Evolutionary conservation across 1,139 yeast species (phyloP), one percentile per base, ranked within the genome.

Genomic region (Lodderomyces margitis): DNA sequence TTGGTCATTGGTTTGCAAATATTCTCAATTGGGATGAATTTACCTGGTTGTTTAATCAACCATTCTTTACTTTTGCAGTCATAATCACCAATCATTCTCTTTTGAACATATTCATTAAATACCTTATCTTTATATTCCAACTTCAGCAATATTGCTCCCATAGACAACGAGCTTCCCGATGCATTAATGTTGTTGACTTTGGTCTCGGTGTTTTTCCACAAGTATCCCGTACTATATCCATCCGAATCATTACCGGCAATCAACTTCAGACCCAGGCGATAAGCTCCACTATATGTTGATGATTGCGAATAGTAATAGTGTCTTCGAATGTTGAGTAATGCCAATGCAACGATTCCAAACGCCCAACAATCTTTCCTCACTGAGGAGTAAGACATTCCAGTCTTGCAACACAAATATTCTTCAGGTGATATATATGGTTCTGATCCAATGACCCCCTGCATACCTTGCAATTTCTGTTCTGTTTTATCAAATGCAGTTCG

Each of bases 351-450:
- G 1, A 83, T 70, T 37, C 88, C 91, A 37, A 80, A 61, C 5
- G 87, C 80, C 89, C 89, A 83, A 44, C 79, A 72, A 56, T 83
- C 91, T 38, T 81, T 84, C 35, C 72, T 64, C 45, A 81, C 57
- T 19, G 85, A 78, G 42, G 83, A 84, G 25, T 34, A 37, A 14
- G 56, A 58, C 11, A 47, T 25, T 11, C 40, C 43, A 4, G 41
- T 32, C 20, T 39, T 36, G 8, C 23, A 10, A 7, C 34, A 25
- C 5, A 43, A 38, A 50, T 74, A 79, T 53, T 82, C 87, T 54
- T 83, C 91, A 0, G 91, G 91, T 0, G 88, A 80, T 56, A 83
- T 83, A 58, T 81, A 83, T 2, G 89, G 84, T 47, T 78, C 86
- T 2, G 87, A 85, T 3, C 97, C 97, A n/a, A 67, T 48, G 0